phyloP scores from a whole-genome alignment of 257 asterid species.

The Gardenia jasminoides region DNA sequence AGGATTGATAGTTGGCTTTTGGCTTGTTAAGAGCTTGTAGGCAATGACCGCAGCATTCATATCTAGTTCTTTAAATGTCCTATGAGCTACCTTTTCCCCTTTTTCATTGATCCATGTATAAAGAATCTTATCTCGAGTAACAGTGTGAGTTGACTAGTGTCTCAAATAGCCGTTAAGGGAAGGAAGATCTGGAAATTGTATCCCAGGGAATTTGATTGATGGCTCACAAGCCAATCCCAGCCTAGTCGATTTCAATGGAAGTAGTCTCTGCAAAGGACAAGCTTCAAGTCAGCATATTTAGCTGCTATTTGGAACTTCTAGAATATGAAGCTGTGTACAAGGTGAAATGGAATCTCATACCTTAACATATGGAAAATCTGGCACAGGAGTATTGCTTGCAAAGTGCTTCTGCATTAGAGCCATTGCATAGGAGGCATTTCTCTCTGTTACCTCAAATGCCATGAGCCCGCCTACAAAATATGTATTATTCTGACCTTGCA shows the following conservation, averaged over 20 bases:
- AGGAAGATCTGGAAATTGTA: conserved; percentile 45
- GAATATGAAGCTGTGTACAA: not conserved
- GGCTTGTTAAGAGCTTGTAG: conserved; percentile 30
- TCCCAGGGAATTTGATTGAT: conserved; percentile 39
- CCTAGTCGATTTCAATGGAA: conserved; percentile 34
- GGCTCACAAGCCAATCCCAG: conserved; percentile 21
- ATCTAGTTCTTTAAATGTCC: conserved; percentile 49
- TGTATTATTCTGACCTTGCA: conserved; percentile 65
- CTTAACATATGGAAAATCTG: conserved; percentile 60
- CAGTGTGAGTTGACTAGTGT: conserved; percentile 52
- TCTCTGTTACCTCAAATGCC: conserved; percentile 82
- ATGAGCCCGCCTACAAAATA: conserved; percentile 65
- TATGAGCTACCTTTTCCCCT: conserved; percentile 44
- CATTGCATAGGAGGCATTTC: conserved; percentile 71
- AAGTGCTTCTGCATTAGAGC: conserved; percentile 58
- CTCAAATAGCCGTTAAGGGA: conserved; percentile 47
- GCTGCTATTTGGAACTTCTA: not conserved
- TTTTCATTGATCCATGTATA: conserved; percentile 65
- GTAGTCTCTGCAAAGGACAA: conserved; percentile 35
- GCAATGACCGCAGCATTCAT: conserved; percentile 49
- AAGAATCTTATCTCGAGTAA: conserved; percentile 37
- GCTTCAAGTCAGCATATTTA: not conserved
- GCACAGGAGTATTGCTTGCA: conserved; percentile 40
- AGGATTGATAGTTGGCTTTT: conserved; percentile 34
- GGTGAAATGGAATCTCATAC: conserved; percentile 15